Percentiles rank a stretch among this genome's conserved stretches.
phyloP scores from a whole-genome alignment of 208 protist genomes.

The Leishmania lainsoni region DNA sequence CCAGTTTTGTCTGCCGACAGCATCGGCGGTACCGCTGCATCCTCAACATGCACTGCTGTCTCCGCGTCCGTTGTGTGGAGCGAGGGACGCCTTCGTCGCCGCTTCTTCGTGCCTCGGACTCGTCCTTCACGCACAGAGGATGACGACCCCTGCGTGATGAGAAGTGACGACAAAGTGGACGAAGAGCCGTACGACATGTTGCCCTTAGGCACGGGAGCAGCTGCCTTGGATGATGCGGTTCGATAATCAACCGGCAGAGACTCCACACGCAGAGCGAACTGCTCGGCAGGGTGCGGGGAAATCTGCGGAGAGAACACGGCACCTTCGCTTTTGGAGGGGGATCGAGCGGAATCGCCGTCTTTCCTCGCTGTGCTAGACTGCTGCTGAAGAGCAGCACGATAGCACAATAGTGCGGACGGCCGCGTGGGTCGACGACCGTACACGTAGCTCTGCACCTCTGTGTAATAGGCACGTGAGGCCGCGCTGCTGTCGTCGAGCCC shows the following conservation, averaged over 20 bases:
- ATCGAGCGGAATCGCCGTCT: neutral
- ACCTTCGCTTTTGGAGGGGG: neutral
- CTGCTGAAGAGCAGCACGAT: neutral
- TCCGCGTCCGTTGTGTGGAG: neutral
- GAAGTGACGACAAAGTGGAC: neutral
- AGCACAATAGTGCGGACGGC: slow-evolving; percentile 25
- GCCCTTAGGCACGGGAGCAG: neutral
- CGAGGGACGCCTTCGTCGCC: neutral
- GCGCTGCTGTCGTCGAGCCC: slow-evolving; percentile 38
- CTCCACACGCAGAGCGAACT: slow-evolving; percentile 19
- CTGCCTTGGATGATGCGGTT: neutral
- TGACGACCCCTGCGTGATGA: neutral
- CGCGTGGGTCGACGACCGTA: slow-evolving; percentile 9
- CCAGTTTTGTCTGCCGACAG: neutral
- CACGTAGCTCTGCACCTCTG: slow-evolving; percentile 18
- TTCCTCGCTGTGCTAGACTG: neutral
- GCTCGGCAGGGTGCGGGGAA: slow-evolving; percentile 3
- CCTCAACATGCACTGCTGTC: neutral
- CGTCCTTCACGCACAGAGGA: neutral
- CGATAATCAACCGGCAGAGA: slow-evolving; percentile 5
- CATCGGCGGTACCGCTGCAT: neutral
- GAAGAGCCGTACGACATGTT: slow-evolving; percentile 2
- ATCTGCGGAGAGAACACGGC: neutral
- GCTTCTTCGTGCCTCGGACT: neutral
- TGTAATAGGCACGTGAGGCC: slow-evolving; percentile 21